Conservation (phyloP, 2,329 filamentous ascomycete genomes). For the Cordyceps pruinosa region DNA sequence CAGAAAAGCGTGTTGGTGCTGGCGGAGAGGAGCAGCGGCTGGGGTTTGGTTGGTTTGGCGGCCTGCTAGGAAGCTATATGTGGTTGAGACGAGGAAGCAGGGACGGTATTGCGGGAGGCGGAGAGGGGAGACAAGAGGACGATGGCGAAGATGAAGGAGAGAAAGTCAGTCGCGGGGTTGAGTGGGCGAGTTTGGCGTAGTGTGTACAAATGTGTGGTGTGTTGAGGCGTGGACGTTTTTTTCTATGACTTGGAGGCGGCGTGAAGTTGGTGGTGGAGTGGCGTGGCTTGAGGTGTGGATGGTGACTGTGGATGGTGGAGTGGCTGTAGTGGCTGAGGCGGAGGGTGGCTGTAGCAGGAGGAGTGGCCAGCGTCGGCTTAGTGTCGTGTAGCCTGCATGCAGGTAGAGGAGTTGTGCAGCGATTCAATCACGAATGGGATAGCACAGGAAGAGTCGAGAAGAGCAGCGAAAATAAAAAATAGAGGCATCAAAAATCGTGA, state of each 20-base stretch:
- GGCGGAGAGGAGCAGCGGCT: background rate
- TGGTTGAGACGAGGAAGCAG: background rate
- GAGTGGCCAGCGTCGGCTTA: conserved; percentile 10
- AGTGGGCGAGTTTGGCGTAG: background rate
- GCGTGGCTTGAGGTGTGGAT: background rate
- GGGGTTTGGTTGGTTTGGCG: background rate
- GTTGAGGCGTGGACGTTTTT: background rate
- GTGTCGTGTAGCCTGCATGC: background rate
- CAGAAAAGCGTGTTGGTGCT: background rate
- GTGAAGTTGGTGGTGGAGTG: background rate
- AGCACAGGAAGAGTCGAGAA: background rate
- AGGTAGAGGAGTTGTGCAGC: background rate
- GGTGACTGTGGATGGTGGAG: background rate
- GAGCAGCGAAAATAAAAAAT: background rate
- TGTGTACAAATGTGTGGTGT: background rate
- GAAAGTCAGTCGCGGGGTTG: background rate
- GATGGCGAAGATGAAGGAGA: background rate
- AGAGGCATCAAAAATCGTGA: background rate
- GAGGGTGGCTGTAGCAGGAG: background rate
- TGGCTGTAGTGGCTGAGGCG: conserved; percentile 1
- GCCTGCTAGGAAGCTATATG: background rate
- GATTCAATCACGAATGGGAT: background rate
- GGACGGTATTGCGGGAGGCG: background rate
- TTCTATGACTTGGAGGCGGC: background rate
- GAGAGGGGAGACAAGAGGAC: background rate